These are phyloP conservation scores for Nicotiana tomentosiformis DNA, from an alignment of 257 asterid species.

Conservation along the genomic window DNA sequence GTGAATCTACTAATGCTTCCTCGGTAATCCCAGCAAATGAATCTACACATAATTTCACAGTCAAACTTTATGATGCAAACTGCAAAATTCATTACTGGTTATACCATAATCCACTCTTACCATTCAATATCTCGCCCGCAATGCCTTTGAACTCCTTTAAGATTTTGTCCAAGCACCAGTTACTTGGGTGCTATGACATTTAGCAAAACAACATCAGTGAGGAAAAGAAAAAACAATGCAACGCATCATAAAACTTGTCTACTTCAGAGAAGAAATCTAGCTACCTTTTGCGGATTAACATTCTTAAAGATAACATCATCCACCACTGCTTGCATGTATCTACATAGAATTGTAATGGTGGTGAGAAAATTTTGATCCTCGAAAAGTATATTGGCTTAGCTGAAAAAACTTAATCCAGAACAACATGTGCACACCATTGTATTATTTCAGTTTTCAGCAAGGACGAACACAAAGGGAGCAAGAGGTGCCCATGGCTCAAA, in stretches of 20 bases:
- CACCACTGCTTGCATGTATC: constrained; percentile 97
- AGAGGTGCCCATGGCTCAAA: too few species aligned
- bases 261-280: constrained; percentile 14
- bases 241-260: neutral
- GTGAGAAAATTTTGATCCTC: constrained; percentile 1
- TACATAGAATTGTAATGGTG: constrained; percentile 21
- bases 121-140: constrained; percentile 45
- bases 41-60: constrained; percentile 33
- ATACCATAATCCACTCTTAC: constrained; percentile 27
- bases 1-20: constrained; percentile 56
- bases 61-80: constrained; percentile 5
- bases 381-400: neutral
- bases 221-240: constrained; percentile 9
- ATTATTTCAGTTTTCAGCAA: too few species aligned
- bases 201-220: constrained; percentile 11
- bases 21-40: constrained; percentile 64
- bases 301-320: constrained; percentile 69
- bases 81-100: constrained; percentile 1
- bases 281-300: constrained; percentile 74
- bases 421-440: neutral
- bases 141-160: constrained; percentile 66
- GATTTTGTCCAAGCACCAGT: constrained; percentile 69
- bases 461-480: too few species aligned
- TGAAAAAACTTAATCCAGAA: neutral
- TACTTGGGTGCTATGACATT: constrained; percentile 66